Evolutionary conservation across 345 rosid genomes (phyloP), one percentile per base, ranked within the genome.

Genomic region (Populus ilicifolia): DNA sequence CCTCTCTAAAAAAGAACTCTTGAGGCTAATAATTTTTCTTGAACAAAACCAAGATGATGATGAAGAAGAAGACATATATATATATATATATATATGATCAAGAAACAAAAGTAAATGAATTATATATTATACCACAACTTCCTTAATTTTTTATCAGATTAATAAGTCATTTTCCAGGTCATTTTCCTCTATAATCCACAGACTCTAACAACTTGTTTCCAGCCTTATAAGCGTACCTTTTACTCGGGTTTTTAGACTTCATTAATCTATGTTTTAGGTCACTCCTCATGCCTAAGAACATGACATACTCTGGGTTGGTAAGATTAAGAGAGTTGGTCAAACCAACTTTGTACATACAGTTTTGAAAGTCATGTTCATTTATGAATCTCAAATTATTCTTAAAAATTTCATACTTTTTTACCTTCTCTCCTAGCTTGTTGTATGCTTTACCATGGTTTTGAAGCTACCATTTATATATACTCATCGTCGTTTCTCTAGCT

Each of bases 111-210:
- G 33, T n/a, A 41, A 18, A 27, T 9, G 52, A 70, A 52, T 25
- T 50, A 25, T 39, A 17, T 17, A 29, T 35, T 75, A 43, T 71
- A 80, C 83, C 83, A 52, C 83, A 80, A 38, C 59, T 71, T 80
- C 83, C 83, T 65, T 80, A 79, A 67, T 80, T 79, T 66, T 80
- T 80, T 68, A 80, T 65, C 14, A 76, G 72, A 64, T 27, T 75
- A 36, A 80, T 76, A 13, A 72, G 79, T 69, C 79, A 76, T 9
- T 71, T 9, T 2, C 6, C 30, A 13, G 76, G 79, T 69, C 79
- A 76, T 9, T 71, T 9, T 2, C 6, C 30, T 65, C 82, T 75
- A 76, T 79, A 80, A 52, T 80, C 79, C 5, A 80, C 68, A 8
- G 67, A 70, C 16, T 48, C 76, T 23, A 68, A 76, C 75, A 80